Conservation (phyloP, 2,329 filamentous ascomycete genomes). For the Monosporascus sp. region DNA sequence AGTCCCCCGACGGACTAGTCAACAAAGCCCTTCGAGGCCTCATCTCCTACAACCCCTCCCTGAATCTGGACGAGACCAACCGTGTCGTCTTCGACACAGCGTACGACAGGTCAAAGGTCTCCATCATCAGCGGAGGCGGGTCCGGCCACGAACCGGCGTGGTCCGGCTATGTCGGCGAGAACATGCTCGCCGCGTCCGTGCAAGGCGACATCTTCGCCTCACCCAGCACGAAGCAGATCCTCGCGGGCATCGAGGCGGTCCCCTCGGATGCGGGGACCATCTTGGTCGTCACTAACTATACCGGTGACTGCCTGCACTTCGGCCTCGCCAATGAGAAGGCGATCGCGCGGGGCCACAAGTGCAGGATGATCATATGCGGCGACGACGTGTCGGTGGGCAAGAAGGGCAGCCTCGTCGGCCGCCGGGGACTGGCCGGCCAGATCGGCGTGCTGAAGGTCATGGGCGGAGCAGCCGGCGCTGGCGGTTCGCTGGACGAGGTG, state of each 20-base stretch:
- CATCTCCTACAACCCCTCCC: slow-evolving; percentile 46
- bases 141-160: slow-evolving; percentile 58
- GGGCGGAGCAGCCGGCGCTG: slow-evolving; percentile 43
- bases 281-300: slow-evolving; percentile 60
- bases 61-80: slow-evolving; percentile 45
- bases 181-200: slow-evolving; percentile 56
- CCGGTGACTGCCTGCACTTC: slow-evolving; percentile 58
- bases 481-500: slow-evolving; percentile 43
- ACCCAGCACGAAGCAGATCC: slow-evolving; percentile 57
- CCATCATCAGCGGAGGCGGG: slow-evolving; percentile 49
- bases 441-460: slow-evolving; percentile 54
- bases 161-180: slow-evolving; percentile 57
- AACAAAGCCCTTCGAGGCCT: slow-evolving; percentile 46
- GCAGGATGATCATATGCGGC: slow-evolving; percentile 54
- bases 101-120: slow-evolving; percentile 39
- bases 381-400: slow-evolving; percentile 61
- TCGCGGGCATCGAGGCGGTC: slow-evolving; percentile 50
- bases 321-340: slow-evolving; percentile 55
- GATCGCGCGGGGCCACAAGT: slow-evolving; percentile 46
- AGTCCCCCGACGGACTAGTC: slow-evolving; percentile 47
- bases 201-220: slow-evolving; percentile 60
- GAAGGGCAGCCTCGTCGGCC: slow-evolving; percentile 52
- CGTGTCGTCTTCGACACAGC: slow-evolving; percentile 45
- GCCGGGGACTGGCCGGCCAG: slow-evolving; percentile 57
- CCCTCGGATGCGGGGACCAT: slow-evolving; percentile 52